Percentiles rank a stretch among this genome's conserved stretches.
Evolutionary conservation across 2,329 filamentous ascomycete species (phyloP).

Genomic region (Fusarium udum): DNA sequence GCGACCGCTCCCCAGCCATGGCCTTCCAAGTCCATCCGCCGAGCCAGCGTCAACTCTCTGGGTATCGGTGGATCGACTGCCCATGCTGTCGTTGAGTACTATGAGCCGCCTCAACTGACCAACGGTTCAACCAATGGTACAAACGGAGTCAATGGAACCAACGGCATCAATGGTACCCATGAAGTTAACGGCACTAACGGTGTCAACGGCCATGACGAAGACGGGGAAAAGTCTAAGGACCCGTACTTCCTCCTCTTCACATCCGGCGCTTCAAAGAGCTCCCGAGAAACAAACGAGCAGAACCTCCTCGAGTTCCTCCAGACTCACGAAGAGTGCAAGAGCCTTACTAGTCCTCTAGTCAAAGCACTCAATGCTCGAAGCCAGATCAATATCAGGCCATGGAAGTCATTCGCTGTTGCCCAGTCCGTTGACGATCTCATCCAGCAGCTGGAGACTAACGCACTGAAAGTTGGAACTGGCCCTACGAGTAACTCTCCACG

Average conservation of each 20-base stretch:
- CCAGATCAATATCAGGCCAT: slow-evolving; percentile 32
- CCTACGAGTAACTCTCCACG: slow-evolving; percentile 2
- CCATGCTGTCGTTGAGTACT: slow-evolving; percentile 52
- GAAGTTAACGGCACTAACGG: not conserved
- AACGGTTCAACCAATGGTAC: not conserved
- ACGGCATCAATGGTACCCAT: not conserved
- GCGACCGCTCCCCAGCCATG: slow-evolving; percentile 32
- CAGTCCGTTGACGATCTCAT: slow-evolving; percentile 33
- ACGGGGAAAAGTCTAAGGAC: not conserved
- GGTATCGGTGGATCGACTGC: slow-evolving; percentile 58
- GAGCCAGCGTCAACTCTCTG: slow-evolving; percentile 47
- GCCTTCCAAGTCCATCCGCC: slow-evolving; percentile 37
- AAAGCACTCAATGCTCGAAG: slow-evolving; percentile 35
- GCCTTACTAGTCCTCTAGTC: slow-evolving; percentile 20
- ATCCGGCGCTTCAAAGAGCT: slow-evolving; percentile 31
- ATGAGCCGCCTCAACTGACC: slow-evolving; percentile 12
- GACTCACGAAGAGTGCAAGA: slow-evolving; percentile 21
- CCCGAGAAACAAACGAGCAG: slow-evolving; percentile 27
- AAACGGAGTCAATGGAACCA: not conserved
- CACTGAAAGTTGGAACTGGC: slow-evolving; percentile 25
- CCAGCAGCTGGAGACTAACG: slow-evolving; percentile 28
- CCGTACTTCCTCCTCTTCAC: slow-evolving; percentile 29
- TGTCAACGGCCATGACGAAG: slow-evolving; percentile 9
- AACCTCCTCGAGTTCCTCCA: slow-evolving; percentile 30
- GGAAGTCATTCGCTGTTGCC: slow-evolving; percentile 37